phyloP scores from a whole-genome alignment of 1,284 basidiomycete genomes.

The Neolentinus lepideus region DNA sequence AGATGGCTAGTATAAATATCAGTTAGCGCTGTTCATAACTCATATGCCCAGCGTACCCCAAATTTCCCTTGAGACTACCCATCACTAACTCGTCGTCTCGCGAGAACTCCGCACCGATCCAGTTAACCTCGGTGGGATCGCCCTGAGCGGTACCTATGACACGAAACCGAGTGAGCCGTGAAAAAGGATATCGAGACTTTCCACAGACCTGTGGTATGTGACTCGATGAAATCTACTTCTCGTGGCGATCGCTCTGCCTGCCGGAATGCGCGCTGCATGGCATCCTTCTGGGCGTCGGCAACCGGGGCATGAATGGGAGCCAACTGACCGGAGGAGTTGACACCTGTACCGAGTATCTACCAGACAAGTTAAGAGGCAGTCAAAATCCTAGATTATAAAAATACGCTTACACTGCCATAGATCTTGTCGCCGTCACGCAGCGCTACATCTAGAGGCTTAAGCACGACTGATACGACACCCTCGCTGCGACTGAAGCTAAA shows the following conservation, averaged over 20 bases:
- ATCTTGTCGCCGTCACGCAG: conserved; percentile 20
- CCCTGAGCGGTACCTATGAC: conserved; percentile 22
- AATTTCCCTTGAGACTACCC: conserved; percentile 41
- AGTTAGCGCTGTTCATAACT: neutral
- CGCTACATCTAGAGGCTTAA: conserved; percentile 19
- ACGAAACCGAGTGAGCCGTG: neutral
- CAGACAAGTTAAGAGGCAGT: neutral
- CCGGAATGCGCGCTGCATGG: conserved; percentile 24
- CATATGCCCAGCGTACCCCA: conserved; percentile 26
- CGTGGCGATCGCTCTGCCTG: conserved; percentile 20
- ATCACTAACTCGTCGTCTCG: conserved; percentile 20
- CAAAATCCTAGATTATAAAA: neutral
- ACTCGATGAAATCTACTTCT: conserved; percentile 40
- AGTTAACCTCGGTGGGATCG: conserved; percentile 44
- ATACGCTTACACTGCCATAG: conserved; percentile 16
- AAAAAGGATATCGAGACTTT: neutral
- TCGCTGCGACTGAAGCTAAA: conserved; percentile 18
- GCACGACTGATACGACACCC: conserved; percentile 16
- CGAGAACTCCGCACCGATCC: conserved; percentile 30
- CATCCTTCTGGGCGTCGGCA: conserved; percentile 25
- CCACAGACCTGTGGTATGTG: conserved; percentile 39
- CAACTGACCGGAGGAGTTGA: conserved; percentile 26
- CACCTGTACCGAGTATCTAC: neutral
- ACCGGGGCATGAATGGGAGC: conserved; percentile 32
- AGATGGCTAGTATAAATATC: neutral